phyloP scores from a whole-genome alignment of 1,284 basidiomycete genomes.

The Sanghuangporus sanghuang region DNA sequence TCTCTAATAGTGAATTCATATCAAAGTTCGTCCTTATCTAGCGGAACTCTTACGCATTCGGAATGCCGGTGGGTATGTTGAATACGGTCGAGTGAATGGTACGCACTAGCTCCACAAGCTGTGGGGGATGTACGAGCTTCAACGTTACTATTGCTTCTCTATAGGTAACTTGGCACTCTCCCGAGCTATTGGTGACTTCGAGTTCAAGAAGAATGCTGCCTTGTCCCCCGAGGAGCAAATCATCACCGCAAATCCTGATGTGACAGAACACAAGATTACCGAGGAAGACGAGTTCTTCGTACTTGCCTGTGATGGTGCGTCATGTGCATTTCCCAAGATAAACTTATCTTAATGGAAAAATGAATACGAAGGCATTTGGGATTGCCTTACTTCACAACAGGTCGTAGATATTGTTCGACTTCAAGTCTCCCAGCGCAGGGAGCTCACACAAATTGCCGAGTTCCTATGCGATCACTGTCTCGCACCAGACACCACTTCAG shows the following conservation, averaged over 20 bases:
- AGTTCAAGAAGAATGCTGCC: constrained; percentile 93
- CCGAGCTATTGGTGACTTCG: constrained; percentile 95
- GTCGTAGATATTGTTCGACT: constrained; percentile 88
- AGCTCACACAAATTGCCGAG: constrained; percentile 81
- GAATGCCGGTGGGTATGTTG: constrained; percentile 94
- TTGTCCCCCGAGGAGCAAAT: constrained; percentile 88
- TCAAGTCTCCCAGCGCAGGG: constrained; percentile 77
- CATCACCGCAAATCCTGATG: constrained; percentile 93
- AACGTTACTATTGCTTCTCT: not conserved
- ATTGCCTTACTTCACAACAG: constrained; percentile 92
- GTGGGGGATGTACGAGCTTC: not conserved
- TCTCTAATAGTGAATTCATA: constrained; percentile 1
- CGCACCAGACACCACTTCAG: constrained; percentile 89
- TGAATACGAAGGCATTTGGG: constrained; percentile 83
- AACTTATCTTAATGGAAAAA: not conserved
- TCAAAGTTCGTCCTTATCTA: constrained; percentile 26
- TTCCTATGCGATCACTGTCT: constrained; percentile 91
- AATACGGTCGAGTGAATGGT: constrained; percentile 98
- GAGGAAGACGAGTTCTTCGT: constrained; percentile 96
- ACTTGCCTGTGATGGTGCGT: constrained; percentile 91
- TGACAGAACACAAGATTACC: constrained; percentile 75
- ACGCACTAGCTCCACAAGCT: constrained; percentile 24
- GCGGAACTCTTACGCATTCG: constrained; percentile 86
- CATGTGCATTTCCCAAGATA: not conserved
- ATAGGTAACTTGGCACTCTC: constrained; percentile 94